Base-by-base conservation (phyloP, 306 rosid species). In the Senna tora region DNA sequence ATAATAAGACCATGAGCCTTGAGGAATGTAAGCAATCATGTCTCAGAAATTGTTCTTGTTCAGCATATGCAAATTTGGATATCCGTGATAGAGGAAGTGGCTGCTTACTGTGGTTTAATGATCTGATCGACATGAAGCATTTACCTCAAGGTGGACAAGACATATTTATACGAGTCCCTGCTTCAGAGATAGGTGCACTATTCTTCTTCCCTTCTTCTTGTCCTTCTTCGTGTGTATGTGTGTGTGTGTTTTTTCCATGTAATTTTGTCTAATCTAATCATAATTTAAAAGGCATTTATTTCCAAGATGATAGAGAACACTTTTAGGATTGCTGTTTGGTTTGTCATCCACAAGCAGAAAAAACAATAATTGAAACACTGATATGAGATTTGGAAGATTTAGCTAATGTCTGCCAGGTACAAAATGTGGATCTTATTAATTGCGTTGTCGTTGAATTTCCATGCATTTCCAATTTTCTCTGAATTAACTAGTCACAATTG, bases 41-140 rank as follows among this genome's bases (percentile, higher is more conserved):
- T 58, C 57, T 33, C 34, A 49, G 54, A 3, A 71, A 71, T 28
- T 80, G 84, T 42, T 75, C 84, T 2, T 75, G 80, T 65, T 41
- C 53, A 56, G 84, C 84, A 32, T 80, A 45, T 56, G 53, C 84
- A 34, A 51, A 58, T 36, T 20, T 66, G 72, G 70, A 58, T 16
- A 61, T 60, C 7, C 59, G 61, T 0, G 38, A 14, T 36, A 64
- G 73, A 22, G 75, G 78, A 58, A 70, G 77, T 65, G 87, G 87
- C 22, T 84, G 85, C 75, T 42, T 77, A 22, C 70, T 80, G 50
- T 77, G 87, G 83, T 77, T 72, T n/a, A 49, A 51, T 33, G 43
- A 74, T 33, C 73, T 84, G 65, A 30, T 84, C 69, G 85, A 80
- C 56, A 74, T 77, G 38, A 77, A 47, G 59, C 57, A 17, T 17